Conservation (phyloP, 2,329 filamentous ascomycete species). For the Penicillium hesseltinei region DNA sequence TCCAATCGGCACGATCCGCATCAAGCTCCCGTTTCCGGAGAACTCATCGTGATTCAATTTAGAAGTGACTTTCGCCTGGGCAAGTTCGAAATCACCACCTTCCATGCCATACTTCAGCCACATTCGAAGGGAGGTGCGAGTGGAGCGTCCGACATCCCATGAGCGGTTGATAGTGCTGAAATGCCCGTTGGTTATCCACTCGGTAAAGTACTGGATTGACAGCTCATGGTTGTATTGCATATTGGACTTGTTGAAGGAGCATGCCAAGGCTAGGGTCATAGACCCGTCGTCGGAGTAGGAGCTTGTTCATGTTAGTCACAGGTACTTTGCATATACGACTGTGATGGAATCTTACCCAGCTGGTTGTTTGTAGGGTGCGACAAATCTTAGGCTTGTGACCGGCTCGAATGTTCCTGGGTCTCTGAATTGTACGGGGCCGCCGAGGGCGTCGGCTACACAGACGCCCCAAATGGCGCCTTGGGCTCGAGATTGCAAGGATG, state of each 20-base stretch:
- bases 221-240: conserved; percentile 31
- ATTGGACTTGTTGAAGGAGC: conserved; percentile 36
- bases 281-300: conserved; percentile 47
- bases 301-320: conserved; percentile 16
- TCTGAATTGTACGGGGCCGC: conserved; percentile 44
- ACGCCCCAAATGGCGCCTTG: conserved; percentile 40
- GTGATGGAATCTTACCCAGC: conserved; percentile 30
- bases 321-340: too few relatives aligned
- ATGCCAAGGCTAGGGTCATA: conserved; percentile 45
- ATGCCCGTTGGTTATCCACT: conserved; percentile 39
- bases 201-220: conserved; percentile 38
- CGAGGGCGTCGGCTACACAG: conserved; percentile 45
- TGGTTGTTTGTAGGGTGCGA: conserved; percentile 36
- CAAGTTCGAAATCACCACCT: background rate
- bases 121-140: conserved; percentile 29
- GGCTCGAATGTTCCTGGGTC: conserved; percentile 35
- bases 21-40: conserved; percentile 44
- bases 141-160: conserved; percentile 43
- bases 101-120: conserved; percentile 27
- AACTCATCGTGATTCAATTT: conserved; percentile 16
- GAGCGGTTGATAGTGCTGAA: conserved; percentile 36
- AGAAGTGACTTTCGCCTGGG: conserved; percentile 19
- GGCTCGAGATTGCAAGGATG: conserved; percentile 6
- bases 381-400: conserved; percentile 34
- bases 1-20: conserved; percentile 43